Base-by-base conservation (phyloP, 768 basidiomycete species). In the Russula olivacea region DNA sequence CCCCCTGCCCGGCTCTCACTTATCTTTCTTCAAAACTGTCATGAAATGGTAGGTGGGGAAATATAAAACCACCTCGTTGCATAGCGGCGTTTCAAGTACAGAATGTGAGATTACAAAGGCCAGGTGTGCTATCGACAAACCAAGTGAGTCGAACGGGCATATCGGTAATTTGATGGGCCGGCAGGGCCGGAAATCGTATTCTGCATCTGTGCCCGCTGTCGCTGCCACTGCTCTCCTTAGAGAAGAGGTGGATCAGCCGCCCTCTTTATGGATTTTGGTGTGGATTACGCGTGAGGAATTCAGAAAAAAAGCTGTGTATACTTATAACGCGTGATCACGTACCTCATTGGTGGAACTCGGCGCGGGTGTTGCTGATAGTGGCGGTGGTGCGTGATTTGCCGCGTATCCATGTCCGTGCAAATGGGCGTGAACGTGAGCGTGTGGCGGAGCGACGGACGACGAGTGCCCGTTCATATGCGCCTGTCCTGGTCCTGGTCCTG, bases 401-500 rank as follows among this genome's bases (percentile, higher is more conserved):
- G 14, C 32, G 21, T 58, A 38, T 43, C 47, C 47, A 25, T 61
- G 61, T 8, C 61, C 61, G 43, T 63, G 53, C 34, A 45, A 51
- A 17, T 56, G 55, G 4, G 55, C 47, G 23, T 56, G 55, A 3
- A 25, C 3, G 25, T 17, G 25, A 5, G 28, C 19, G 41, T 30
- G 40, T 14, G 51, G 30, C 2, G 50, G 28, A 32, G 51, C 17
- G 32, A 19, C 32, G 32, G 23, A 19, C 8, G 49, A 28, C 8
- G 30, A 28, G 50, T 32, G 50, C 19, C 50, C 45, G 59, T 17
- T n/a, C 23, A 25, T 48, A 4, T 48, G 47, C 19, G 45, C 45
- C 14, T 23, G 28, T 23, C 40, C 28, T 28, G 48, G 17, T 17
- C 19, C 34, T 15, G 34, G 8, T 1, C 7, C 23, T 7, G 5